phyloP scores from a whole-genome alignment of 148 eudicot species.

The Rhododendron kiyosumense region DNA sequence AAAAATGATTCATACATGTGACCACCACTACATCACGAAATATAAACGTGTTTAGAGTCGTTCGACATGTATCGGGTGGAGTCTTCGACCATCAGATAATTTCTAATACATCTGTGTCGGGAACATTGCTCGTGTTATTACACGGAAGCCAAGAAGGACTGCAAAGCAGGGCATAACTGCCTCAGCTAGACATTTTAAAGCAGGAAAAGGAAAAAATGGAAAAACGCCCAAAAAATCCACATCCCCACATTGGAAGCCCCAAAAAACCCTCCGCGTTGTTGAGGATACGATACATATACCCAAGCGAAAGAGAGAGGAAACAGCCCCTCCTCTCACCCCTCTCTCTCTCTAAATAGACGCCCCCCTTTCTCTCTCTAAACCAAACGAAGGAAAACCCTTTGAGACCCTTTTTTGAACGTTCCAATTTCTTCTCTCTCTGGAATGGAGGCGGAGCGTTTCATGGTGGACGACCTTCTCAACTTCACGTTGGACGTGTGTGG shows the following conservation, averaged over 20 bases:
- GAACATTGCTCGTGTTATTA: not conserved
- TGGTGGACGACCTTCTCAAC: conserved; percentile 49
- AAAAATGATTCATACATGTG: not conserved
- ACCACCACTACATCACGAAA: no score
- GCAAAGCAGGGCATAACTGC: not conserved
- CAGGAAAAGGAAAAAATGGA: not conserved
- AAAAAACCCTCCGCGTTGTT: conserved; percentile 6
- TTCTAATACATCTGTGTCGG: no score
- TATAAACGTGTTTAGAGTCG: no score
- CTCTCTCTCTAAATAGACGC: conserved; percentile 1
- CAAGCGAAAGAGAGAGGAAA: not conserved
- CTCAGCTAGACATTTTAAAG: not conserved
- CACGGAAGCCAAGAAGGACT: not conserved
- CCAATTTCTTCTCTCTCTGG: conserved; percentile 6
- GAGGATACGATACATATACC: conserved; percentile 6
- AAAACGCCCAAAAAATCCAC: not conserved
- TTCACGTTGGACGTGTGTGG: conserved; percentile 40
- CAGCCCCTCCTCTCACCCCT: conserved; percentile 4
- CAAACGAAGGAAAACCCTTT: not conserved
- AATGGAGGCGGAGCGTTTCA: conserved; percentile 25
- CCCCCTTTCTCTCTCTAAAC: not conserved
- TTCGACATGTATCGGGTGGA: not conserved
- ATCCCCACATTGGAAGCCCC: conserved; percentile 12
- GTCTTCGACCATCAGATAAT: not conserved
- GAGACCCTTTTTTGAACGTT: not conserved